Percentiles rank a stretch among this genome's conserved stretches.
Evolutionary conservation across 2,329 filamentous ascomycete genomes (phyloP).

Genomic region (Chaetomiaceae sp.): DNA sequence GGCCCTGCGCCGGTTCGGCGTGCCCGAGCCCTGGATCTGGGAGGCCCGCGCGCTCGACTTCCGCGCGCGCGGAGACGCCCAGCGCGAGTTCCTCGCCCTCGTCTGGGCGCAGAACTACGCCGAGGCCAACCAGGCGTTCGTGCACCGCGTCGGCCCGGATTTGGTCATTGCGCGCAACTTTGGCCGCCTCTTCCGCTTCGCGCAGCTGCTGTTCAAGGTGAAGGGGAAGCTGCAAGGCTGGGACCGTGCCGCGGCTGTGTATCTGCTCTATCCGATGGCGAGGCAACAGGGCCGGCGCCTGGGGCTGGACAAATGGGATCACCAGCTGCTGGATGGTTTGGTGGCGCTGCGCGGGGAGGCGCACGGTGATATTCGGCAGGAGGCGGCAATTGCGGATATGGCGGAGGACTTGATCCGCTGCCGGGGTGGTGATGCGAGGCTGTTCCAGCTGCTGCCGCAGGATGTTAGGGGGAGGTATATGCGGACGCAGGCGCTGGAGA

Average conservation of each 20-base stretch:
- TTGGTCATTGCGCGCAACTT: conserved; percentile 81
- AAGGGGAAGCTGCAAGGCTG: conserved; percentile 62
- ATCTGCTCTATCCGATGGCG: conserved; percentile 54
- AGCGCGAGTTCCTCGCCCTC: conserved; percentile 70
- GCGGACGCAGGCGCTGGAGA: conserved; percentile 19
- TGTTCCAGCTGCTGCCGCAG: conserved; percentile 57
- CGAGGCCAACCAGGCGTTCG: conserved; percentile 80
- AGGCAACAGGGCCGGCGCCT: conserved; percentile 34
- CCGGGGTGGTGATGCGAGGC: conserved; percentile 48
- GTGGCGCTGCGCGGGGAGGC: conserved; percentile 51
- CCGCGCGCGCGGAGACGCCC: conserved; percentile 64
- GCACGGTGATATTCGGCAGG: conserved; percentile 48
- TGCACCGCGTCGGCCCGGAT: conserved; percentile 71
- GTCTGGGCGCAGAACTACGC: conserved; percentile 68
- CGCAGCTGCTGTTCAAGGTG: conserved; percentile 63
- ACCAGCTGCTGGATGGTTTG: conserved; percentile 49
- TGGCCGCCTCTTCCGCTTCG: conserved; percentile 51
- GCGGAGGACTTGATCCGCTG: conserved; percentile 62
- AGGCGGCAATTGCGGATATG: conserved; percentile 78
- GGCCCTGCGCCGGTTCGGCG: conserved; percentile 57
- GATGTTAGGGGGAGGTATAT: conserved; percentile 67
- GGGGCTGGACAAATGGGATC: conserved; percentile 19
- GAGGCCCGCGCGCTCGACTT: conserved; percentile 79
- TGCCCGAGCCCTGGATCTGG: conserved; percentile 78
- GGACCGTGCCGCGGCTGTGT: conserved; percentile 74